These are phyloP conservation scores for Drechslerella dactyloides DNA, from an alignment of 2,329 filamentous ascomycete genomes.

Conservation along the genomic window DNA sequence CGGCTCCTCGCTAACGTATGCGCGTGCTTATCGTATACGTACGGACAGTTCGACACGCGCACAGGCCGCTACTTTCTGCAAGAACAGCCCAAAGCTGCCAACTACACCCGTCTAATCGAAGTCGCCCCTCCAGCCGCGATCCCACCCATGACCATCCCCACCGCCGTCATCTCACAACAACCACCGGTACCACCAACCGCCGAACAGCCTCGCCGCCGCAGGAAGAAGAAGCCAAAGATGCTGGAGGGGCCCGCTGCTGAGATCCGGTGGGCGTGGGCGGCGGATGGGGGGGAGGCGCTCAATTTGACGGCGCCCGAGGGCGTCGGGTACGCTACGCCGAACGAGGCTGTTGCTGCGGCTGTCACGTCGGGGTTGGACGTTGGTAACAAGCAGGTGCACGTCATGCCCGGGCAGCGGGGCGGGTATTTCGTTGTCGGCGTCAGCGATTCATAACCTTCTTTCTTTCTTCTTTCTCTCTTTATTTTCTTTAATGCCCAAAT, in stretches of 20 bases:
- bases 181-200: neutral
- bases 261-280: neutral
- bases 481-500: too few relatives aligned
- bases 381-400: neutral
- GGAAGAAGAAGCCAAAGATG: neutral
- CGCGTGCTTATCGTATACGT: neutral
- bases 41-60: conserved; percentile 14
- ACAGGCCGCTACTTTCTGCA: conserved; percentile 5
- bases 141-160: neutral
- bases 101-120: neutral
- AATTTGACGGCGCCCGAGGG: conserved; percentile 1
- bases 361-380: conserved; percentile 4
- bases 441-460: conserved; percentile 1
- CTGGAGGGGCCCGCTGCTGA: neutral
- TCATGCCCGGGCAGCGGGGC: conserved; percentile 17
- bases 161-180: neutral
- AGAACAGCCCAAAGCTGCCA: neutral
- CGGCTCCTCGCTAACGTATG: conserved; percentile 2
- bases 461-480: too few relatives aligned
- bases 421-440: conserved; percentile 40
- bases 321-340: conserved; percentile 13
- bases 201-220: neutral
- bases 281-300: neutral
- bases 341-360: conserved; percentile 14
- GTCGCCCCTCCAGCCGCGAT: neutral